Evolutionary conservation across 2,329 filamentous ascomycete species (phyloP).

Genomic region (Alternaria sp.): DNA sequence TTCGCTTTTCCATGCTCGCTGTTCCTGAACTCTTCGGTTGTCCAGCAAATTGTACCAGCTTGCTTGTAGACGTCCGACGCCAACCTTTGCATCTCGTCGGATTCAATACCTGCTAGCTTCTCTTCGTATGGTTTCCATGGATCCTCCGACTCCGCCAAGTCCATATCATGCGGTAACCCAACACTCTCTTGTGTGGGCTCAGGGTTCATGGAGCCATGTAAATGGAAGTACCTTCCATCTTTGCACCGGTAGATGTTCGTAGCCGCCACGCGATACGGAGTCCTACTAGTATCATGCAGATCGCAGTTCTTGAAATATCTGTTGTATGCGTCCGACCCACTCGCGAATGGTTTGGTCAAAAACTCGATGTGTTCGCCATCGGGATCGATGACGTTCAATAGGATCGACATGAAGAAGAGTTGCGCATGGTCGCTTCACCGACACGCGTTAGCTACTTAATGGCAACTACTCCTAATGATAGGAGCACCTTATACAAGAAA

Average conservation of each 20-base stretch:
- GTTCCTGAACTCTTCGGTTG: slow-evolving; percentile 46
- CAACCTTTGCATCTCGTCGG: slow-evolving; percentile 43
- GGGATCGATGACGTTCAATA: slow-evolving; percentile 45
- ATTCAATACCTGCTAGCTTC: slow-evolving; percentile 43
- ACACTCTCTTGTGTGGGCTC: slow-evolving; percentile 50
- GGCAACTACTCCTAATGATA: slow-evolving; percentile 20
- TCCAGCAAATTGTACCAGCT: slow-evolving; percentile 50
- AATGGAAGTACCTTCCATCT: slow-evolving; percentile 55
- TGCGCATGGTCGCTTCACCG: slow-evolving; percentile 48
- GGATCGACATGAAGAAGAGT: slow-evolving; percentile 52
- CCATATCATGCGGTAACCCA: slow-evolving; percentile 41
- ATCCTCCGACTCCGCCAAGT: slow-evolving; percentile 33
- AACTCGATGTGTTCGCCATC: slow-evolving; percentile 32
- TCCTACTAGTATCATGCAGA: slow-evolving; percentile 23
- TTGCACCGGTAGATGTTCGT: slow-evolving; percentile 58
- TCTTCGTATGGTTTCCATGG: slow-evolving; percentile 43
- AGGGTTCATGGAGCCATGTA: slow-evolving; percentile 57
- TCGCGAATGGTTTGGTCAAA: slow-evolving; percentile 14
- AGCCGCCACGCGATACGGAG: slow-evolving; percentile 38
- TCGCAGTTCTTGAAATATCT: slow-evolving; percentile 39
- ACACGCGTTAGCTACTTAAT: background rate
- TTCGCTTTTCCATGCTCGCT: slow-evolving; percentile 54
- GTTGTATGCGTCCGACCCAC: slow-evolving; percentile 14
- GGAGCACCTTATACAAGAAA: too few relatives aligned
- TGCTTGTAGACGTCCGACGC: slow-evolving; percentile 49